Evolutionary conservation across 768 basidiomycete species (phyloP), one percentile per base, ranked within the genome.

Genomic region (Harrya chromipes): DNA sequence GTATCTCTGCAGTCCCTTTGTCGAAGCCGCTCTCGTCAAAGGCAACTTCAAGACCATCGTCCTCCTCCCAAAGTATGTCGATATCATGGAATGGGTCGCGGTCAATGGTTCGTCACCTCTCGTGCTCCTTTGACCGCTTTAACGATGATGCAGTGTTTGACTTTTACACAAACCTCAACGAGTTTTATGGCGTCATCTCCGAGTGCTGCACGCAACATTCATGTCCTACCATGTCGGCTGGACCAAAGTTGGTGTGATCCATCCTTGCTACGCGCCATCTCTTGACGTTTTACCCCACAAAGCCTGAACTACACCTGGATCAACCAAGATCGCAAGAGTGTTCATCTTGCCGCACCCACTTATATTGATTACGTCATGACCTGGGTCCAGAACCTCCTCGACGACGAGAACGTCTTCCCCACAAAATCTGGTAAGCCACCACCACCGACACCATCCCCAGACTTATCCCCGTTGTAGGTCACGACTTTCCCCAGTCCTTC

Each of bases 311-410:
- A 97, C 70, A 85, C 85, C 1, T 98, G 95, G 95, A 85, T 89
- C 50, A 94, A 91, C 63, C 87, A 91, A 60, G 88, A 85, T 62
- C 88, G 93, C 50, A 91, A 92, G 65, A 85, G 87, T 52, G 85
- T 94, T 21, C 76, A 87, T 55, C 77, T 97, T 0, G 85, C 95
- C 1, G 95, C 95, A 13, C 93, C 95, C 6, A 94, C 90, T 1
- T 97, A 97, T 70, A 92, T 97, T 61, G 95, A 97, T 74, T 95
- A 91, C 55, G 95, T 97, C 60, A 93, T 97, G 87, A 92, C 94
- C 4, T 94, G 92, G 76, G 82, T 97, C 23, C 95, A 98, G 68
- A 94, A 90, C 64, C 78, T 95, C 23, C 76, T 97, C 27, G 91
- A 97, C 59, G 94, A 98, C 72, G 94, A 97, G 62, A 85, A 82